Base-by-base conservation (phyloP, 306 rosid species). In the Rosa lucieae region DNA sequence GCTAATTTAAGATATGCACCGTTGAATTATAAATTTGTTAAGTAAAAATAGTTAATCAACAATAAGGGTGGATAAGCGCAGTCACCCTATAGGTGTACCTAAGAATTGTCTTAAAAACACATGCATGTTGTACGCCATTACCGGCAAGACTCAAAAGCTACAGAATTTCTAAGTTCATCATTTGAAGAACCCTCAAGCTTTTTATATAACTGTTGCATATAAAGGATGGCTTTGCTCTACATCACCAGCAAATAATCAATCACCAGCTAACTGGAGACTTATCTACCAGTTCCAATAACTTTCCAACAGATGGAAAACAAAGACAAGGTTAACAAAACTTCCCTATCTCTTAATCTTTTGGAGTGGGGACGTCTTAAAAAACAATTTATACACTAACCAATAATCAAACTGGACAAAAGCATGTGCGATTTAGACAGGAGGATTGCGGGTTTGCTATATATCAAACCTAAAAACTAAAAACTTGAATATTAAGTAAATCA, bases 391-490 rank as follows among this genome's bases (percentile, higher is more conserved):
- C 10, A 21, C 37, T 32, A 6, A 74, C n/a, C 3, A 15, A 58
- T 39, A 63, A 20, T 61, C 14, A 61, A 10, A 8, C 14, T 35
- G 47, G 82, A 71, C 77, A 70, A 1, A 61, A 63, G 29, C 82
- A 61, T 72, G 82, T 79, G 82, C 62, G 10, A 72, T 62, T 72
- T 62, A 46, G 72, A 70, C 71, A 56, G 53, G 12, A 46, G 6
- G n/a, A 51, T 51, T 51, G 5, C n/a, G 32, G 1, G 53, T 51
- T 51, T 15, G 56, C 56, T 47, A 47, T 47, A 48, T 48, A 61
- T 43, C 20, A 43, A 21, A 39, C 52, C 40, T 14, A n/a, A 73
- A 21, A 8, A 59, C 69, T 53, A 37, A n/a, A 13, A 40, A 39
- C 66, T 44, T 37, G 48, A 70, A 52, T 15, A 32, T 40, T 75